Conservation (phyloP, 495 filamentous ascomycete genomes). For the Talaromyces liani region DNA sequence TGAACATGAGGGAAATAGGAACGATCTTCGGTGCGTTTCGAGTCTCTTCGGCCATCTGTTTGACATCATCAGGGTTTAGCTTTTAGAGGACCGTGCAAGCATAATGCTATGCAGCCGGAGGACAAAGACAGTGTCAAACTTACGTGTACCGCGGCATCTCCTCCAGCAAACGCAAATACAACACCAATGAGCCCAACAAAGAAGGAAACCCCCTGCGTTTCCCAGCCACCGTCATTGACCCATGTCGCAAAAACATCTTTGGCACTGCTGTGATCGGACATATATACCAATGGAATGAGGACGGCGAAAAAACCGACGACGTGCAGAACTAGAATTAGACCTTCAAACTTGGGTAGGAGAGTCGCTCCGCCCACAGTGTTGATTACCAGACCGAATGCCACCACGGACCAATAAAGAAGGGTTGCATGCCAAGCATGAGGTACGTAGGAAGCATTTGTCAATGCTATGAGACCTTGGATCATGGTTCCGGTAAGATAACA, state of each 20-base stretch:
- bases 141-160: conserved; percentile 1
- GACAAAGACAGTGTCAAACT: not conserved
- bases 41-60: conserved; percentile 44
- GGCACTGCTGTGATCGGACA: conserved; percentile 38
- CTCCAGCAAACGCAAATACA: not conserved
- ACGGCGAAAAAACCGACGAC: conserved; percentile 54
- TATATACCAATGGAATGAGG: conserved; percentile 49
- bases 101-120: not conserved
- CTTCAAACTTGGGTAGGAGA: conserved; percentile 49
- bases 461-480: conserved; percentile 32
- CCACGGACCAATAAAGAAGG: conserved; percentile 1
- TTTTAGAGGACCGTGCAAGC: not conserved
- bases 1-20: conserved; percentile 39
- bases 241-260: conserved; percentile 46
- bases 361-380: conserved; percentile 45
- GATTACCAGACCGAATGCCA: conserved; percentile 16
- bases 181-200: conserved; percentile 48
- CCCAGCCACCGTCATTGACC: conserved; percentile 48
- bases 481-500: conserved; percentile 33
- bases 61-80: conserved; percentile 7
- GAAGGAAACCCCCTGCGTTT: conserved; percentile 41
- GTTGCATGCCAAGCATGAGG: conserved; percentile 8
- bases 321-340: conserved; percentile 53
- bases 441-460: conserved; percentile 28
- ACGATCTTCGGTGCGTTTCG: conserved; percentile 36